phyloP scores from a whole-genome alignment of 306 rosid species.

The Phaseolus lunatus region DNA sequence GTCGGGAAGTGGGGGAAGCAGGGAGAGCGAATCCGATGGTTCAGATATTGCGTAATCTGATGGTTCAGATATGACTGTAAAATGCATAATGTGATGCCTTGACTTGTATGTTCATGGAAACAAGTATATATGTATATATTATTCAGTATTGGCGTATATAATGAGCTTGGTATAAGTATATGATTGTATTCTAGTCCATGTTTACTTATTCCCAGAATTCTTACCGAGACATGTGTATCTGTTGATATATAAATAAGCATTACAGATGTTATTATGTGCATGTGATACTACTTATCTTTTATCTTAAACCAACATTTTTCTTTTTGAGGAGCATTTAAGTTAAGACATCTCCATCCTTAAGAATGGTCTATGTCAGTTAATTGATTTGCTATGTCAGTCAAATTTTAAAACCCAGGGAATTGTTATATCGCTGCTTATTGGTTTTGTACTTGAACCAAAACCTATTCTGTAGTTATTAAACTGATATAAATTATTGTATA shows the following conservation, averaged over 20 bases:
- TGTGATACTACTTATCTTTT: not conserved
- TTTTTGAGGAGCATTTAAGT: not conserved
- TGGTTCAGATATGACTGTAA: constrained; percentile 22
- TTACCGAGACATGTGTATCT: not conserved
- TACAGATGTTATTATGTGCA: not conserved
- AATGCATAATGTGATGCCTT: not conserved
- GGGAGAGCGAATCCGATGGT: constrained; percentile 54
- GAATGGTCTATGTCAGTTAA: not conserved
- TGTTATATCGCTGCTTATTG: not conserved
- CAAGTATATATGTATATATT: constrained; percentile 10
- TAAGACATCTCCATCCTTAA: not conserved
- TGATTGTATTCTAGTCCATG: constrained; percentile 30
- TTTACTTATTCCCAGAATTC: not conserved
- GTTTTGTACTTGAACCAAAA: not conserved
- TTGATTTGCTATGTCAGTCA: not conserved
- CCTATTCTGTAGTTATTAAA: too few relatives aligned
- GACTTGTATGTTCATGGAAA: not conserved
- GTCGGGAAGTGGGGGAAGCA: constrained; percentile 53
- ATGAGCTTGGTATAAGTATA: not conserved
- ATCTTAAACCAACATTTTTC: not conserved
- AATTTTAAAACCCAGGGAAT: not conserved
- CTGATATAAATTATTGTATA: not conserved
- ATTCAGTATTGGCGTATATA: constrained; percentile 8
- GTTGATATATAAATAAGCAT: not conserved
- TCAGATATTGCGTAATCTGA: constrained; percentile 47